Evolutionary conservation across 2,329 filamentous ascomycete species (phyloP).

Genomic region (Aspergillus aculeatinus): DNA sequence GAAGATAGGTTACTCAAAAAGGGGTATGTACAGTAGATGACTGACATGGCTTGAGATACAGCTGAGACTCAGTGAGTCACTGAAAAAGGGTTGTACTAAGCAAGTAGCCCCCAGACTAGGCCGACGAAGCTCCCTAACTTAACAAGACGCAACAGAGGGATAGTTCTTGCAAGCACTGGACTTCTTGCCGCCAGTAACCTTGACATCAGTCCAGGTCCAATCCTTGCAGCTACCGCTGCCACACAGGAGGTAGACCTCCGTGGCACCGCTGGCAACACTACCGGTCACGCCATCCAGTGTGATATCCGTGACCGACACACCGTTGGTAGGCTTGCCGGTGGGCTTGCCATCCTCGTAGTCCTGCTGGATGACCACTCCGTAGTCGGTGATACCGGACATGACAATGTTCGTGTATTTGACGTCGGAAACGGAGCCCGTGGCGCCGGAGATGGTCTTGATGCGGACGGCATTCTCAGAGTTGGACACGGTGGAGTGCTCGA

Average conservation of each 20-base stretch:
- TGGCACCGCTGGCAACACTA: constrained; percentile 27
- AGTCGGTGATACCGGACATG: constrained; percentile 46
- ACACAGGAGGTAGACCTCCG: constrained; percentile 41
- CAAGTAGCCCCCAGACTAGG: neutral
- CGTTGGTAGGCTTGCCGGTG: constrained; percentile 39
- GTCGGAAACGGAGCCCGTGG: constrained; percentile 30
- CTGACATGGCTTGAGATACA: neutral
- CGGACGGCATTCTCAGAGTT: constrained; percentile 43
- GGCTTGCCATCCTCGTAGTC: constrained; percentile 53
- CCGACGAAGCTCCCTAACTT: neutral
- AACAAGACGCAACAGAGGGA: neutral
- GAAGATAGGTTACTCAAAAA: neutral
- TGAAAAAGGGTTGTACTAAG: neutral
- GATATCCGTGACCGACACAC: constrained; percentile 38
- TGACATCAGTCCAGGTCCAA: constrained; percentile 37
- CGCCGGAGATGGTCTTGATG: constrained; percentile 43
- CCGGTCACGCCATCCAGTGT: constrained; percentile 38
- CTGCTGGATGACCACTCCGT: constrained; percentile 54
- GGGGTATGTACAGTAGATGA: neutral
- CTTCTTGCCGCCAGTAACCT: constrained; percentile 34
- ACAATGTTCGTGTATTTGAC: constrained; percentile 41
- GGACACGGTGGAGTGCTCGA: constrained; percentile 46
- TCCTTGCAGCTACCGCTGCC: constrained; percentile 40
- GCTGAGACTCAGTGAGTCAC: neutral
- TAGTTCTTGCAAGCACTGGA: neutral